Percentiles rank a stretch among this genome's conserved stretches.
phyloP scores from a whole-genome alignment of 2,329 filamentous ascomycete species.

The Colletotrichum gigasporum region DNA sequence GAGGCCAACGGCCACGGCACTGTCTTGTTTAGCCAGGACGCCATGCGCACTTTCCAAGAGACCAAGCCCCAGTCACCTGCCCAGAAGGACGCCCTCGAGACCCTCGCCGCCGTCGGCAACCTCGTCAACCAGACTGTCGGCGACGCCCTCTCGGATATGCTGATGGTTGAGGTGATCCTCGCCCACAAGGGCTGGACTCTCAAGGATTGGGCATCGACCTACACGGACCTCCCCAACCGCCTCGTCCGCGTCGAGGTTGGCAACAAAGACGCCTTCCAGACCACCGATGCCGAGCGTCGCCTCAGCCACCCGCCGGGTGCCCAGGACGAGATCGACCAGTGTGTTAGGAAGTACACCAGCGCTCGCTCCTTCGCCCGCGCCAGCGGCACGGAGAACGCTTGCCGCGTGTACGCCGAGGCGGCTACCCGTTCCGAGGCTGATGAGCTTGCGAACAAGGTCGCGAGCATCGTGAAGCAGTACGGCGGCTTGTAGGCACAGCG shows the following conservation, averaged over 20 bases:
- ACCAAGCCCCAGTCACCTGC: constrained; percentile 89
- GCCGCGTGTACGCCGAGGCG: constrained; percentile 95
- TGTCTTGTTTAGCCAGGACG: constrained; percentile 89
- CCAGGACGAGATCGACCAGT: constrained; percentile 86
- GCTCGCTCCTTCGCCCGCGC: constrained; percentile 92
- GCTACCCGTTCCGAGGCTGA: constrained; percentile 89
- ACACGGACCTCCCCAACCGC: constrained; percentile 92
- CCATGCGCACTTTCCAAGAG: constrained; percentile 79
- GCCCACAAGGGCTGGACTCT: constrained; percentile 94
- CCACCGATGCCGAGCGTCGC: constrained; percentile 90
- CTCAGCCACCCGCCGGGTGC: constrained; percentile 81
- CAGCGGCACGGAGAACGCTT: constrained; percentile 94
- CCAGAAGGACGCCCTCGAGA: constrained; percentile 89
- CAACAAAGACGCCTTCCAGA: constrained; percentile 89
- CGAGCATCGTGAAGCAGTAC: constrained; percentile 75
- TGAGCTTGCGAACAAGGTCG: constrained; percentile 86
- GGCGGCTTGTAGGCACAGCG: constrained; percentile 40
- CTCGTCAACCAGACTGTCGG: constrained; percentile 99
- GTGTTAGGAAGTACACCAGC: constrained; percentile 90
- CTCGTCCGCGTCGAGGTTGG: constrained; percentile 92
- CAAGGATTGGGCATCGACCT: constrained; percentile 91
- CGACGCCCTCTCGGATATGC: constrained; percentile 93
- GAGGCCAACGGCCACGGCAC: constrained; percentile 99
- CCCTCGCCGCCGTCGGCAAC: constrained; percentile 82
- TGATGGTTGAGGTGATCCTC: constrained; percentile 94